phyloP scores from a whole-genome alignment of 1,284 basidiomycete genomes.

The Volvariella surrecta region DNA sequence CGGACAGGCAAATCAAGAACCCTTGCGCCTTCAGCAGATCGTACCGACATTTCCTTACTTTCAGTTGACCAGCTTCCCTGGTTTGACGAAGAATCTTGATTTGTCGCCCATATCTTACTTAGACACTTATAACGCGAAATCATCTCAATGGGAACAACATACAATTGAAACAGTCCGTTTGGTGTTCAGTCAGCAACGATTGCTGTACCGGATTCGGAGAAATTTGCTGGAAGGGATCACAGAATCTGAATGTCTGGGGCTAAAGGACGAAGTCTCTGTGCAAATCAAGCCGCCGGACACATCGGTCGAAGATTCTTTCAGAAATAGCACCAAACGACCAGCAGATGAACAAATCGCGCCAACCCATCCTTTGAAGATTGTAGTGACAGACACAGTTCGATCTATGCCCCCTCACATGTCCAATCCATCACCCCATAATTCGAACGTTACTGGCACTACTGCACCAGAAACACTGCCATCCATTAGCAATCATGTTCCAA shows the following conservation, averaged over 20 bases:
- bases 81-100: constrained; percentile 44
- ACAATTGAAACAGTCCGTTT: constrained; percentile 27
- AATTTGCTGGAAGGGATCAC: constrained; percentile 45
- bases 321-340: neutral
- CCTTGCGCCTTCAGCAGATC: constrained; percentile 50
- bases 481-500: constrained; percentile 1
- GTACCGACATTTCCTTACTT: constrained; percentile 58
- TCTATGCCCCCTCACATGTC: neutral
- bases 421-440: neutral
- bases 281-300: constrained; percentile 21
- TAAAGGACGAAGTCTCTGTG: constrained; percentile 43
- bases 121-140: constrained; percentile 46
- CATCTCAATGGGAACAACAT: constrained; percentile 48
- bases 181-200: constrained; percentile 31
- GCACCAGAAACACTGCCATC: neutral
- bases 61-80: constrained; percentile 41
- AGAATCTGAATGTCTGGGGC: constrained; percentile 47
- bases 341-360: neutral
- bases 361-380: neutral
- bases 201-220: constrained; percentile 51
- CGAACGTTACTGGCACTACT: neutral
- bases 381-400: neutral
- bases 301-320: neutral
- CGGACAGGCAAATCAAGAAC: constrained; percentile 42
- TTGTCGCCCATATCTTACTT: constrained; percentile 42